Conservation (phyloP, 805 yeast genomes). For the Hagleromyces aurorensis region DNA sequence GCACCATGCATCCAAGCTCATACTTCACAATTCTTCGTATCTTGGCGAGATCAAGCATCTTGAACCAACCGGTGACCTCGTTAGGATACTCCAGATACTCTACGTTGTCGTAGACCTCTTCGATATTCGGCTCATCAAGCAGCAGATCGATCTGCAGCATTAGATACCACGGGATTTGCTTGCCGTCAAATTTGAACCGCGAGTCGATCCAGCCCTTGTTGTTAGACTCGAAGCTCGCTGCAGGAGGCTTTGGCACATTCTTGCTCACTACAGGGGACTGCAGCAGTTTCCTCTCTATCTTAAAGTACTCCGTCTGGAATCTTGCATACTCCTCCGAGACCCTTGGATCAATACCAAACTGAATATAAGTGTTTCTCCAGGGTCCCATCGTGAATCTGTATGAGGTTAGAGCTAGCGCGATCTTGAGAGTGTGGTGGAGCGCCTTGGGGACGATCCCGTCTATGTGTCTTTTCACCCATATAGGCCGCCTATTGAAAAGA, state of each 20-base stretch:
- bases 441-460: slow-evolving; percentile 43
- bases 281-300: slow-evolving; percentile 26
- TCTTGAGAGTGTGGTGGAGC: slow-evolving; percentile 42
- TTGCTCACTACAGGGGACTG: slow-evolving; percentile 23
- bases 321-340: slow-evolving; percentile 43
- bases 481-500: slow-evolving; percentile 64
- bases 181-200: slow-evolving; percentile 64
- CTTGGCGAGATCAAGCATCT: slow-evolving; percentile 50
- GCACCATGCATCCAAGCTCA: slow-evolving; percentile 54
- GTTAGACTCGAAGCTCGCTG: slow-evolving; percentile 28
- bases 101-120: slow-evolving; percentile 35
- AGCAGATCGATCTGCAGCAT: slow-evolving; percentile 77
- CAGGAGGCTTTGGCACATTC: slow-evolving; percentile 27
- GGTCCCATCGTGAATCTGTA: slow-evolving; percentile 86
- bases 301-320: slow-evolving; percentile 83
- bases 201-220: slow-evolving; percentile 33
- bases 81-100: slow-evolving; percentile 44
- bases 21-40: slow-evolving; percentile 65
- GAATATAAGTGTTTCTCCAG: slow-evolving; percentile 82
- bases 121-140: slow-evolving; percentile 52
- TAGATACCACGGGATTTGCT: slow-evolving; percentile 55
- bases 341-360: slow-evolving; percentile 72
- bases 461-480: slow-evolving; percentile 78
- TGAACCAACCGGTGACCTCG: slow-evolving; percentile 64
- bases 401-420: slow-evolving; percentile 78